Evolutionary conservation across 164 flowering plant species (phyloP), one percentile per base, ranked within the genome.

Genomic region (Liquidambar formosana): DNA sequence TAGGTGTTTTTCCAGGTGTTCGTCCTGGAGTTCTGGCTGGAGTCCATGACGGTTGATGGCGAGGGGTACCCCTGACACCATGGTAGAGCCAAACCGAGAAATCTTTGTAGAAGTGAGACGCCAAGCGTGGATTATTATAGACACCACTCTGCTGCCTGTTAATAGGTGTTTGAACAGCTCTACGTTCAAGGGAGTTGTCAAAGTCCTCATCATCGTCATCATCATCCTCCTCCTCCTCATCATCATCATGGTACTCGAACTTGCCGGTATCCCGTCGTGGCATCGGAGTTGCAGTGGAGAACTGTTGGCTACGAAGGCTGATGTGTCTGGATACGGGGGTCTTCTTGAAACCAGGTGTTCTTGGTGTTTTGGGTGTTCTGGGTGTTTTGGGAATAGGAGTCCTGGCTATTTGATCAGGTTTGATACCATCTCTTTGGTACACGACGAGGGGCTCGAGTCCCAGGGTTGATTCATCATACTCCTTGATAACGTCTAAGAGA

Each of bases 21-120:
- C 67, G 57, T 49, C 82, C 82, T 0, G 89, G 91, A 48, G 89
- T 89, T 74, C 88, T 79, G 1, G 89, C 91, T 0, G 93, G 93
- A 51, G 96, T 90, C 96, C 96, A 90, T 15, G 93, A 80, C 1
- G 96, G 96, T 19, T 76, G 80, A 8, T 84, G 85, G 2, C 81
- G 83, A 19, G 96, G 89, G 0, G 93, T 87, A 54, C 90, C 81
- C 46, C 67, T 80, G 54, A 90, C 96, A 19, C 91, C 91, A 66
- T 84, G 72, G 83, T 87, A 88, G 47, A 90, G 14, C 96, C 91
- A 90, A 26, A 78, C 83, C 0, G 91, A 74, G 80, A 90, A 87
- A 45, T 90, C 91, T 67, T 83, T 87, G 80, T 90, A 90, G 79
- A 88, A 90, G 0, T 88, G 89, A 47, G 91, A 90, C 54, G 96